Base-by-base conservation (phyloP, 2,329 filamentous ascomycete species). In the Paraconiothyrium brasiliense region DNA sequence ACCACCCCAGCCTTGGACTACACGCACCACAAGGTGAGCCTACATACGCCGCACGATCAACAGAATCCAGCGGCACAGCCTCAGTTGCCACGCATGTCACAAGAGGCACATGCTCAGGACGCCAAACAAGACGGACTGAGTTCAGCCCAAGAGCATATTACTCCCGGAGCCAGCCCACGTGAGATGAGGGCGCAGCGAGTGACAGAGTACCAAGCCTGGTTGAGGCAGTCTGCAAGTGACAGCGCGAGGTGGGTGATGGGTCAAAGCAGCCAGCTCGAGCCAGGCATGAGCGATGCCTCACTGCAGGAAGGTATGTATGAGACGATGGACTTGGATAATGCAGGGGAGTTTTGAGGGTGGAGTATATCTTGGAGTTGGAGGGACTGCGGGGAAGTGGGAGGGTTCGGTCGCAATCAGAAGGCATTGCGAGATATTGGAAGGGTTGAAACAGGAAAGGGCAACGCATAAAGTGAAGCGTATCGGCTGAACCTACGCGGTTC, bases 141-240 rank as follows among this genome's bases (percentile, higher is more conserved):
- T 24, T 10, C 43, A 20, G 11, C 6, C 43, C 43, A 24, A 20
- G 43, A 46, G 20, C 20, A 11, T 13, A 5, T 3, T 20, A 13
- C 11, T 20, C 20, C 43, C 20, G 43, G 20, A 2, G 10, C 20
- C 10, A 46, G 20, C 20, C 20, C 20, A 10, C 20, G 43, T 4
- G 46, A 32, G 4, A 4, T 32, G 32, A 16, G 32, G 32, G n/a
- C n/a, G 32, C 48, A 35, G 24, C 48, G 48, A 22, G 48, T 51
- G 30, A 34, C 48, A 16, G 24, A 37, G 22, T 51, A 51, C 27
- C 30, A 14, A n/a, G n/a, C 30, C 0, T 51, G 48, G 48, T 16
- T 51, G n/a, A n/a, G 48, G 16, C 32, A n/a, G 20, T 35, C 48
- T 13, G 48, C 48, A 8, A 51, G 48, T 16, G 30, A 48, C 46